Percentiles rank a stretch among this genome's conserved stretches.
These are phyloP conservation scores for Suillus americanus DNA, from an alignment of 768 basidiomycete genomes.

Conservation along the genomic window DNA sequence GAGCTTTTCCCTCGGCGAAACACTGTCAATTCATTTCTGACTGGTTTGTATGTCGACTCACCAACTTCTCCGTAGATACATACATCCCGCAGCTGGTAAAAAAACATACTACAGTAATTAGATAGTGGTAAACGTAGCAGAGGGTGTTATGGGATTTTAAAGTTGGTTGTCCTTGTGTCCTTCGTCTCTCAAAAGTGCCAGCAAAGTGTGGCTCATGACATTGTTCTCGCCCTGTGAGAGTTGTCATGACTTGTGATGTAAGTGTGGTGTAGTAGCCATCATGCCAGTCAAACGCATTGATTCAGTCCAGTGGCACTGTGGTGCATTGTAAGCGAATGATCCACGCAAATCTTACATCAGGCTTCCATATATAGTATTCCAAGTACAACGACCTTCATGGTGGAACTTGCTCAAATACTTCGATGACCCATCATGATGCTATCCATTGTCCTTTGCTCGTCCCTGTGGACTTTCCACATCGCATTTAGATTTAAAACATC, in stretches of 20 bases:
- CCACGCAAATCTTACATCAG: neutral
- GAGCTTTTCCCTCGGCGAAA: neutral
- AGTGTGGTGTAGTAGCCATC: neutral
- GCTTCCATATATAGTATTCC: neutral
- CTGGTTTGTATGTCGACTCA: neutral
- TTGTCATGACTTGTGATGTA: too few species aligned
- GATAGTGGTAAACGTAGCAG: too few species aligned
- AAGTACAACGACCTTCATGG: constrained; percentile 47
- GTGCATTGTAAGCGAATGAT: too few species aligned
- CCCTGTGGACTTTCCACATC: neutral
- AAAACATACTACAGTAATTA: too few species aligned
- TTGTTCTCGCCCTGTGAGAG: neutral
- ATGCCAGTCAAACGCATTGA: neutral
- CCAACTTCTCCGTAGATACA: neutral
- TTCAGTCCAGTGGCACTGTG: neutral
- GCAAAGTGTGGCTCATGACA: neutral
- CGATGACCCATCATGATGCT: neutral
- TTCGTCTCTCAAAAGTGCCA: neutral
- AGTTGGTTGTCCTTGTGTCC: neutral
- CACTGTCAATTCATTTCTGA: neutral
- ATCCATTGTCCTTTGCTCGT: neutral
- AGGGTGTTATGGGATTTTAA: neutral
- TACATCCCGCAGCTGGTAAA: neutral
- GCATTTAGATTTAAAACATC: neutral
- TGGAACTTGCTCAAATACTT: neutral